Evolutionary conservation across 345 rosid species (phyloP).

Genomic region (Pistacia atlantica): DNA sequence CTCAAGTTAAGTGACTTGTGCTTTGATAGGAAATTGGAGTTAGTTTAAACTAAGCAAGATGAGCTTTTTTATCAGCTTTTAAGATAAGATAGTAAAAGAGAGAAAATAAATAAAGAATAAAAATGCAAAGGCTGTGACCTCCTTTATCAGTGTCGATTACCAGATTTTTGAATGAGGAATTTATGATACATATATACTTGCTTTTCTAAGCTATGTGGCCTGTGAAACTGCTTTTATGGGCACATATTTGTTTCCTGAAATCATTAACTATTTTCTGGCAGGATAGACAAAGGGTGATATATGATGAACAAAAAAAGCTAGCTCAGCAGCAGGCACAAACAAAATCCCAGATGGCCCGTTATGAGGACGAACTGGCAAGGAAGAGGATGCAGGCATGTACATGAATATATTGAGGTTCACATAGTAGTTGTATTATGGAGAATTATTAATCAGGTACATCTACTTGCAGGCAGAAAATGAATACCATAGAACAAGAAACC

Average conservation of each 20-base stretch:
- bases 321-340: slow-evolving; percentile 90
- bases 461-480: slow-evolving; percentile 86
- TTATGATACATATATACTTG: background rate
- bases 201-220: background rate
- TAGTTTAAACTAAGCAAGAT: background rate
- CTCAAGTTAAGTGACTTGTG: background rate
- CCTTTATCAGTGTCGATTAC: slow-evolving; percentile 13
- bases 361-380: slow-evolving; percentile 91
- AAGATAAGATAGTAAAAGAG: background rate
- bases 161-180: background rate
- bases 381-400: slow-evolving; percentile 95
- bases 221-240: background rate
- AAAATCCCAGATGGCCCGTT: slow-evolving; percentile 93
- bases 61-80: background rate
- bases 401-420: slow-evolving; percentile 1
- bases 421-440: slow-evolving; percentile 15
- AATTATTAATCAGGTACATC: slow-evolving; percentile 20
- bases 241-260: background rate
- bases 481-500: slow-evolving; percentile 83
- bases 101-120: background rate
- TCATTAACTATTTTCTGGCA: slow-evolving; percentile 29
- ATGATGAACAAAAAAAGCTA: slow-evolving; percentile 90
- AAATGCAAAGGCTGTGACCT: background rate
- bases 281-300: slow-evolving; percentile 89
- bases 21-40: background rate